Percentiles rank a stretch among this genome's conserved stretches.
phyloP scores from a whole-genome alignment of 495 filamentous ascomycete genomes.

The Podospora sp. region DNA sequence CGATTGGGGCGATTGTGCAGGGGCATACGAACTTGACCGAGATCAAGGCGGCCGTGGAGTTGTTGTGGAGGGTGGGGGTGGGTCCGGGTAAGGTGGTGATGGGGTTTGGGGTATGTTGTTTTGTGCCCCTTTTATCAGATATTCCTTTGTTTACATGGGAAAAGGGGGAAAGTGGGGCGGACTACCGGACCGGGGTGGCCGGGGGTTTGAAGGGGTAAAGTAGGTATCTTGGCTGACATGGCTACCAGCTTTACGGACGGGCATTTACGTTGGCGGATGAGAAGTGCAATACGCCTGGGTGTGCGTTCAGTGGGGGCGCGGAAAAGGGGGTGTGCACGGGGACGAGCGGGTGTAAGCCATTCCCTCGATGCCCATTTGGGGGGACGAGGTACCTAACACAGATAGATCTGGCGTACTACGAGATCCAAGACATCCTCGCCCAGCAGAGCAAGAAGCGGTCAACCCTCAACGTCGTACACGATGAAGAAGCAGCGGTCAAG shows the following conservation, averaged over 20 bases:
- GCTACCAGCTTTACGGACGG: constrained; percentile 58
- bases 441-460: no score
- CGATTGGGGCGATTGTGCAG: constrained; percentile 36
- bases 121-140: no score
- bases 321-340: constrained; percentile 35
- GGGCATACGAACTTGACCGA: constrained; percentile 60
- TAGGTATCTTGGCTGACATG: no score
- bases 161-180: no score
- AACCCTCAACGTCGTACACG: constrained; percentile 7
- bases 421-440: constrained; percentile 34
- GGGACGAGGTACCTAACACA: background rate
- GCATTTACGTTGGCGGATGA: constrained; percentile 28
- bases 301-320: constrained; percentile 30
- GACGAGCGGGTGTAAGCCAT: constrained; percentile 32
- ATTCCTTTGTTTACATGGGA: no score
- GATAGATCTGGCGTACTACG: constrained; percentile 25
- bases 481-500: constrained; percentile 39
- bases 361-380: background rate
- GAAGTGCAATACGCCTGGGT: constrained; percentile 26
- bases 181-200: no score
- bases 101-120: no score
- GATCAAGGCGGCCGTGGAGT: constrained; percentile 47
- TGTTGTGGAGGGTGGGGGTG: constrained; percentile 55
- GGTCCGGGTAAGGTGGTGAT: constrained; percentile 44
- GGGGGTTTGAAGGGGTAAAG: no score